These are phyloP conservation scores for Thielaviopsis musarum DNA, from an alignment of 2,329 filamentous ascomycete genomes.

Conservation along the genomic window DNA sequence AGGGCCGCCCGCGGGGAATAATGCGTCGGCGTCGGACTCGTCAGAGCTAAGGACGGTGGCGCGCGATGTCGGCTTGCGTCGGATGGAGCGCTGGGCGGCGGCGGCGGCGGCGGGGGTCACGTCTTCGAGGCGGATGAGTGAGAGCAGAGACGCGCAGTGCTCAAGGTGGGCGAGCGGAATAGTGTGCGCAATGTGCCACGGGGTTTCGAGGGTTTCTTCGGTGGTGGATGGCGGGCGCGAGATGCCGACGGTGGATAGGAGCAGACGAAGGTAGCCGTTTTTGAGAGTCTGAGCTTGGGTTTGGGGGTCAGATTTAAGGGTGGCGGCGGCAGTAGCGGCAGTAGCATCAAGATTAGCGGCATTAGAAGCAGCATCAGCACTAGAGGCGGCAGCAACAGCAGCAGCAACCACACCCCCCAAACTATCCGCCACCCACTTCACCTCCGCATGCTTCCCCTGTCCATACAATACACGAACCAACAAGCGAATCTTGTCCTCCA, in stretches of 20 bases:
- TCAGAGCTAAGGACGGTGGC: conserved; percentile 49
- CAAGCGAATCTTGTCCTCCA: conserved; percentile 58
- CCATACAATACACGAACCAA: conserved; percentile 66
- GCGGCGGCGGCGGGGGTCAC: conserved; percentile 65
- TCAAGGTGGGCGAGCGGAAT: conserved; percentile 48
- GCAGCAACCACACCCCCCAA: conserved; percentile 49
- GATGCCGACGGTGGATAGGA: conserved; percentile 63
- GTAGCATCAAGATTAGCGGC: conserved; percentile 17
- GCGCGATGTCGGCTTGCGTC: conserved; percentile 24
- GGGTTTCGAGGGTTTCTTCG: conserved; percentile 58
- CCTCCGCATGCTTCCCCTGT: conserved; percentile 55
- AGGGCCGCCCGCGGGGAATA: conserved; percentile 55
- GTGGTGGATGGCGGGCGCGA: conserved; percentile 34
- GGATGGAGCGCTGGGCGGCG: conserved; percentile 49
- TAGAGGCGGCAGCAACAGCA: conserved; percentile 42
- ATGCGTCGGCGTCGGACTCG: conserved; percentile 32
- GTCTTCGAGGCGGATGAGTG: conserved; percentile 60
- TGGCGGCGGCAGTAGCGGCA: conserved; percentile 39
- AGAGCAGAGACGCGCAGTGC: conserved; percentile 35
- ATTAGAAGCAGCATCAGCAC: not conserved
- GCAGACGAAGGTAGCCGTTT: conserved; percentile 69
- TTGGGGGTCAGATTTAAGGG: conserved; percentile 47
- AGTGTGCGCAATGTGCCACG: conserved; percentile 59
- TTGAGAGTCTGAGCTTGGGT: conserved; percentile 67
- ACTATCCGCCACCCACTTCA: conserved; percentile 68